Evolutionary conservation across 2,329 filamentous ascomycete genomes (phyloP), one percentile per base, ranked within the genome.

Genomic region (Apiospora marii): DNA sequence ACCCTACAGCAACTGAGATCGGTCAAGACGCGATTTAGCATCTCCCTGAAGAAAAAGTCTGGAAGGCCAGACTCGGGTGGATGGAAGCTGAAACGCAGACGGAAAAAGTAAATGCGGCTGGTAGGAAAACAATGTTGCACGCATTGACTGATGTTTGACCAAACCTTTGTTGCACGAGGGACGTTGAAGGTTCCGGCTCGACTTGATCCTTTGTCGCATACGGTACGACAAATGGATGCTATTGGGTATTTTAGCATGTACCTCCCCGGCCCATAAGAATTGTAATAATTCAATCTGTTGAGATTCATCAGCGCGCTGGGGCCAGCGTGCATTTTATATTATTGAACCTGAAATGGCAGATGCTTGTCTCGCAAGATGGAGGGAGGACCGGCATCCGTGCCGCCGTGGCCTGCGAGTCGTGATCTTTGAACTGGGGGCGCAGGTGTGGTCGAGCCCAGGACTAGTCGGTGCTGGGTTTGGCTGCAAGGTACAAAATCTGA

Each of bases 81-180:
- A 64, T 64, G 58, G 19, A 64, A 41, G 58, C 19, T 64, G 58
- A 64, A 64, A 64, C 58, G 58, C 58, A 64, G 34, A 19, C 30
- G 19, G 19, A 24, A 41, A 64, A 64, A 13, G 58, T 41, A 64
- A 64, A 64, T 64, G 58, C 58, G 58, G 30, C 53, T 41, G 53
- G 30, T 13, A 64, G 34, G 10, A 37, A 64, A 64, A 64, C 58
- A 41, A 41, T 64, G 58, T 64, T 37, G 58, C 58, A 64, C 41
- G 58, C 58, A 64, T 64, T 64, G 58, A 64, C 34, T 64, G 58
- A n/a, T 64, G 58, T n/a, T 64, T 37, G 58, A 41, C 34, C 30
- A 64, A 64, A 64, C 58, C 58, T 64, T 64, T 64, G 58, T 41
- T 64, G 58, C 53, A 64, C 58, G 53, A 61, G 53, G 53, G 30